Evolutionary conservation across 441 rosid species (phyloP), one percentile per base, ranked within the genome.

Genomic region (Euphorbia schlechtendalii): DNA sequence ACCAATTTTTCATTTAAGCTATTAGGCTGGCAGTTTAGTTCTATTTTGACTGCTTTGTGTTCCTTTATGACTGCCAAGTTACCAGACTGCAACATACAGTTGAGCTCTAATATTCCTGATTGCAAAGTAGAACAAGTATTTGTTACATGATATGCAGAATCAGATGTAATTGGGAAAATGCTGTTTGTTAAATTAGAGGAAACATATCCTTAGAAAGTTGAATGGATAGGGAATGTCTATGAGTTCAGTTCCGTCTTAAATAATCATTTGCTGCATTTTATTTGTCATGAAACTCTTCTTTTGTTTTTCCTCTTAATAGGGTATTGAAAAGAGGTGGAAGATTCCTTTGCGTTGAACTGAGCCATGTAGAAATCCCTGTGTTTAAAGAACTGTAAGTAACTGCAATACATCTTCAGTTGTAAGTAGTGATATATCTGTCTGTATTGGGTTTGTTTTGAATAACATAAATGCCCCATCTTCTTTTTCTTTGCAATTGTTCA

Each of bases 251-350:
- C 8, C 27, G 43, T 57, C n/a, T 43, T 60, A 32, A 7, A 21
- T 62, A 58, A 52, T 55, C 4, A 17, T 34, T 49, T 68, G 54
- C 3, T 4, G 22, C 21, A 13, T 40, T 48, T 48, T 21, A 46
- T 43, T 18, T 56, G 43, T 57, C 25, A 40, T 62, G 27, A 7
- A 21, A 7, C 25, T 48, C 40, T 10, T 32, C 6, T 6, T 57
- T 63, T 65, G 69, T 73, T 43, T 66, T 67, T 69, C 73, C 45
- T 45, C 71, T 71, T 66, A 53, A 66, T 68, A 93, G 96, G 87
- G 95, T 90, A 62, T 75, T 90, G 65, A 87, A 85, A 77, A 82
- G 82, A 17, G 97, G 99, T 72, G 99, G 99, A 74, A 87, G 97
- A 66, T 90, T 94, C 69, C 80, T 90, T 62, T 93, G 99, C 83